Percentiles rank a stretch among this genome's conserved stretches.
Evolutionary conservation across 1,139 yeast species (phyloP).

Genomic region (Debaryomyces coudertii): DNA sequence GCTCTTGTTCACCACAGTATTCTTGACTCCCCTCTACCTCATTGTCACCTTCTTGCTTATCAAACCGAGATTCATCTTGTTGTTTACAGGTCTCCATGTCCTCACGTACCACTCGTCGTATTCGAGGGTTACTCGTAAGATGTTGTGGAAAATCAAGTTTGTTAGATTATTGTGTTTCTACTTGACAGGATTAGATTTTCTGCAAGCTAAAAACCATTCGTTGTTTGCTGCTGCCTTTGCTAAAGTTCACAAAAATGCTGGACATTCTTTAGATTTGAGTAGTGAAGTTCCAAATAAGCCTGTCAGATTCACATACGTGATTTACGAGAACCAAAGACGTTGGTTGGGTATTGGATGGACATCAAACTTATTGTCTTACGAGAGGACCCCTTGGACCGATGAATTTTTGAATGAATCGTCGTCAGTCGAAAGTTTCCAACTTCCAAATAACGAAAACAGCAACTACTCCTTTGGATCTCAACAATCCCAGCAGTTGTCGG

Average conservation of each 20-base stretch:
- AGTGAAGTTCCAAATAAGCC: conserved; percentile 48
- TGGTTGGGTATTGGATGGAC: conserved; percentile 99
- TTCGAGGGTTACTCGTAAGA: conserved; percentile 75
- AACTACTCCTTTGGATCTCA: conserved; percentile 27
- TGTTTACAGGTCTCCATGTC: conserved; percentile 62
- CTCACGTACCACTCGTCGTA: conserved; percentile 87
- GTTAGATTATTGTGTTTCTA: conserved; percentile 75
- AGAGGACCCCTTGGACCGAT: conserved; percentile 96
- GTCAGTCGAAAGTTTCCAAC: conserved; percentile 71
- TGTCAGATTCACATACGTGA: conserved; percentile 84
- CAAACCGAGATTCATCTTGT: conserved; percentile 69
- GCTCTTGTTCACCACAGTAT: conserved; percentile 77
- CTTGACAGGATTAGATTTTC: conserved; percentile 84
- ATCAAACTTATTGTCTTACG: conserved; percentile 83
- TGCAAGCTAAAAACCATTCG: conserved; percentile 52
- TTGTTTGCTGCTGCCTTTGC: conserved; percentile 61
- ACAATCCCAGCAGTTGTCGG: conserved; percentile 21
- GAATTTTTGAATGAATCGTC: conserved; percentile 87
- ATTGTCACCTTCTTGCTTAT: conserved; percentile 66
- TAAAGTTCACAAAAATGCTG: conserved; percentile 58
- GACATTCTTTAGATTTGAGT: conserved; percentile 26
- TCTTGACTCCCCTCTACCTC: conserved; percentile 82
- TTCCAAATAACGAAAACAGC: conserved; percentile 66
- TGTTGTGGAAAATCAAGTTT: conserved; percentile 80
- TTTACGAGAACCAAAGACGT: conserved; percentile 94